Evolutionary conservation across 352 stramenopile species (phyloP).

Genomic region (Poterioochromonas sp.): DNA sequence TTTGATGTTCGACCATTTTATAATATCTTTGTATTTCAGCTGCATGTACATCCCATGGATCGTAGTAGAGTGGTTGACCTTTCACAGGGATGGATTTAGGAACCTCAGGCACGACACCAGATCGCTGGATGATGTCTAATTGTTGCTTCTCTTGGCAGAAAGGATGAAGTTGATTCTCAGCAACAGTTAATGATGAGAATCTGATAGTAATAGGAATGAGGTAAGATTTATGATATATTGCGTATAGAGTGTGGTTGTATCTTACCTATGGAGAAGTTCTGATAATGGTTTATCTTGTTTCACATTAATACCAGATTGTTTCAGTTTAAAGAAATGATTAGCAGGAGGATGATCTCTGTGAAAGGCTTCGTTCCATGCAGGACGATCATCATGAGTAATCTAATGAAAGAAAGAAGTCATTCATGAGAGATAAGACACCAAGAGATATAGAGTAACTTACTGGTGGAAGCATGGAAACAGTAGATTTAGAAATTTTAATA

Average conservation of each 20-base stretch:
- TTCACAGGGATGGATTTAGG: neutral
- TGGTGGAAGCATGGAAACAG: too few relatives aligned
- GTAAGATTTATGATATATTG: conserved; percentile 14
- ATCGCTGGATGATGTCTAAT: conserved; percentile 4
- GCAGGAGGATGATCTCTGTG: neutral
- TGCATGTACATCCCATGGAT: conserved; percentile 8
- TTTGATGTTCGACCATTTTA: neutral
- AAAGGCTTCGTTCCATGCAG: conserved; percentile 7
- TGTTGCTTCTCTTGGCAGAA: conserved; percentile 5
- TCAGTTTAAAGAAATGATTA: conserved; percentile 14
- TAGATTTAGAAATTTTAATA: neutral
- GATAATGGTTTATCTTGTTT: neutral
- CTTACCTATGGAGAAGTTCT: conserved; percentile 6
- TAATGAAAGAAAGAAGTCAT: too few relatives aligned
- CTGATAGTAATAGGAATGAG: conserved; percentile 12
- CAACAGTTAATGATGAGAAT: conserved; percentile 8
- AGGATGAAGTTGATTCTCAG: conserved; percentile 23
- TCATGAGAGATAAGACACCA: too few relatives aligned
- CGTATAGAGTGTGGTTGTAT: conserved; percentile 1
- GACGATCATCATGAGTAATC: neutral
- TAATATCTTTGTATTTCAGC: neutral
- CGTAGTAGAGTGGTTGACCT: conserved; percentile 12
- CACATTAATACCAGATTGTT: neutral
- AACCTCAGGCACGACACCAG: neutral
- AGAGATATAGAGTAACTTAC: too few relatives aligned